phyloP scores from a whole-genome alignment of 169 alveolate genomes.

The Plasmodium billcollinsi region DNA sequence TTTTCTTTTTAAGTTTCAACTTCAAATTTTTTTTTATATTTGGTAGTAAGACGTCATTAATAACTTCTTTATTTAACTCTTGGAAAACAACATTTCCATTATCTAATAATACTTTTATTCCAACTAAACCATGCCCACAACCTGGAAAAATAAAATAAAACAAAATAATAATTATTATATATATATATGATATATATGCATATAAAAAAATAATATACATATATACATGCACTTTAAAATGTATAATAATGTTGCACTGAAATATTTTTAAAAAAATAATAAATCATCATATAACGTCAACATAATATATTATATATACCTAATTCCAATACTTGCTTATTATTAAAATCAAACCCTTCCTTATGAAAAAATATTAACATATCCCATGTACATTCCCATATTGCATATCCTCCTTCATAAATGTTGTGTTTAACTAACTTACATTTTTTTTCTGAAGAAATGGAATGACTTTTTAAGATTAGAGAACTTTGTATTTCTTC shows the following conservation, averaged over 20 bases:
- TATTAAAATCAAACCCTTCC: constrained; percentile 37
- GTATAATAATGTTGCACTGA: too few relatives aligned
- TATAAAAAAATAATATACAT: neutral
- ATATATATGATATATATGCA: neutral
- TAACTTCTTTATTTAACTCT: constrained; percentile 65
- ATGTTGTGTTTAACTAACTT: constrained; percentile 36
- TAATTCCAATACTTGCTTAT: constrained; percentile 51
- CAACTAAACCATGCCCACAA: constrained; percentile 64
- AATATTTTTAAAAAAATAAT: neutral
- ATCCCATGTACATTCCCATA: constrained; percentile 78
- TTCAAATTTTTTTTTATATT: constrained; percentile 58
- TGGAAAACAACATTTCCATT: constrained; percentile 71
- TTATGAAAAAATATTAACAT: constrained; percentile 53
- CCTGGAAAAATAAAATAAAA: constrained; percentile 19
- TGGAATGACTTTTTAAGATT: constrained; percentile 37
- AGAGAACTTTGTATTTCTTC: constrained; percentile 39
- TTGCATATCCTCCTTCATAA: constrained; percentile 75
- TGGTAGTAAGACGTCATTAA: constrained; percentile 65
- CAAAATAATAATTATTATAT: neutral
- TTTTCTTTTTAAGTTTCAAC: constrained; percentile 39
- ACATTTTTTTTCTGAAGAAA: constrained; percentile 30
- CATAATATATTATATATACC: constrained; percentile 14
- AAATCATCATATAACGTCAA: neutral
- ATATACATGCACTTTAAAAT: neutral
- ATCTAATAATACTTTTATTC: constrained; percentile 37